These are phyloP conservation scores for Botrytis galanthina DNA, from an alignment of 2,329 filamentous ascomycete species.

Conservation along the genomic window DNA sequence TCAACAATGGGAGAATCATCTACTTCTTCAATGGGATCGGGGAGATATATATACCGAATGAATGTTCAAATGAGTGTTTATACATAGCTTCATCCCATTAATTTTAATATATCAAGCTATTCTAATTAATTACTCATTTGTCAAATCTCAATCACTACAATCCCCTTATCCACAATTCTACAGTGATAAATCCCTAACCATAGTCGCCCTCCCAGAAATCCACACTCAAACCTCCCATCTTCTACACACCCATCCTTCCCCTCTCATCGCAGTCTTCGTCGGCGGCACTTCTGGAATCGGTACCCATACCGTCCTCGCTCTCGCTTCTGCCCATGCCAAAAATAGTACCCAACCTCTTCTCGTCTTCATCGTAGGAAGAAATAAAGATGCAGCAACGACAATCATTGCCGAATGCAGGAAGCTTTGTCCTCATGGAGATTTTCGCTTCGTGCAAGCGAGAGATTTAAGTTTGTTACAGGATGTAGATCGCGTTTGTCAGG, in stretches of 20 bases:
- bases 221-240: neutral
- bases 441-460: neutral
- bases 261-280: neutral
- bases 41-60: neutral
- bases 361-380: neutral
- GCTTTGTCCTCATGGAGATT: neutral
- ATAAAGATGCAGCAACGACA: neutral
- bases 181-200: neutral
- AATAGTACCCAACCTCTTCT: neutral
- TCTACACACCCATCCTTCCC: neutral
- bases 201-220: neutral
- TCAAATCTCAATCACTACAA: fast-evolving
- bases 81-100: neutral
- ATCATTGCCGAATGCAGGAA: neutral
- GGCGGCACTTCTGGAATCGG: neutral
- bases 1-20: neutral
- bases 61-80: neutral
- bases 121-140: neutral
- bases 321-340: neutral
- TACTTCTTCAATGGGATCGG: neutral
- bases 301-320: neutral
- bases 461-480: neutral
- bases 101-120: neutral
- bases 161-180: neutral
- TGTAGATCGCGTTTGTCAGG: neutral